Conservation (phyloP, 495 filamentous ascomycete species). For the Cairneyella variabilis region DNA sequence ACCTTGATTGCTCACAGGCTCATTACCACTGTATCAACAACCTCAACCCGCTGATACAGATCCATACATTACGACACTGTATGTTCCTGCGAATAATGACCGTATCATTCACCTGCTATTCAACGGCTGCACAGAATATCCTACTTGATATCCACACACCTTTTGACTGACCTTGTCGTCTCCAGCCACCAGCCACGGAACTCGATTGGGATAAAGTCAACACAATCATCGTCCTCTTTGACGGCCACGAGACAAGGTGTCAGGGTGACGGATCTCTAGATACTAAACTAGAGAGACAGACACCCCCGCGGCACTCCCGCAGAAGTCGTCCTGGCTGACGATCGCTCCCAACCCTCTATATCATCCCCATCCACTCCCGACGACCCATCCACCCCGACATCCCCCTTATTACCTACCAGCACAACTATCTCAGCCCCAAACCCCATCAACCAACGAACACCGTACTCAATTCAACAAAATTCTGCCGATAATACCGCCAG, state of each 20-base stretch:
- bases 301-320: conserved; percentile 27
- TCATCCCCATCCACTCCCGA: conserved; percentile 35
- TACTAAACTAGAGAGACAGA: conserved; percentile 2
- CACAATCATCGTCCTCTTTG: neutral
- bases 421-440: conserved; percentile 33
- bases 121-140: neutral
- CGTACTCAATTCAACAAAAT: neutral
- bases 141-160: conserved; percentile 10
- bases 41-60: neutral
- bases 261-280: conserved; percentile 7
- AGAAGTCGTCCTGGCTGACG: conserved; percentile 43
- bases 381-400: conserved; percentile 40
- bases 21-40: neutral
- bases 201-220: conserved; percentile 12
- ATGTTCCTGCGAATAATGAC: conserved; percentile 12
- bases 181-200: neutral
- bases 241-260: conserved; percentile 4
- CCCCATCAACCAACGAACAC: conserved; percentile 2
- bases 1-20: conserved; percentile 8
- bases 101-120: neutral
- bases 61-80: too few relatives aligned
- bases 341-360: conserved; percentile 30
- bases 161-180: conserved; percentile 3
- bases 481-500: conserved; percentile 15
- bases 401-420: conserved; percentile 33